Percentiles rank a stretch among this genome's conserved stretches.
Conservation (phyloP, 805 yeast species). For the Debaryomyces maramus region DNA sequence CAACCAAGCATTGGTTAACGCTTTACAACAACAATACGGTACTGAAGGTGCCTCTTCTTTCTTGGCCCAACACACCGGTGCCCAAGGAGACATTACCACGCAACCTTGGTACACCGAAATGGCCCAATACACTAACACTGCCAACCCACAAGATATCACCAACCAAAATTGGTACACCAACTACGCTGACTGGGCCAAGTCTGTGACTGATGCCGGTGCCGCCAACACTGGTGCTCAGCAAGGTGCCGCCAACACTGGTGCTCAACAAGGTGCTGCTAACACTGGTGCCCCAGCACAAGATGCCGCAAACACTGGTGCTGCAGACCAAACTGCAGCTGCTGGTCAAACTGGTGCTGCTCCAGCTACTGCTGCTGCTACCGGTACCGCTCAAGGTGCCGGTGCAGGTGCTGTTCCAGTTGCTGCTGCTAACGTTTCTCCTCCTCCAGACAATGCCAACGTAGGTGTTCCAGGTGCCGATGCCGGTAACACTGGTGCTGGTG, state of each 20-base stretch:
- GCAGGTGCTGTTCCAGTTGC: not conserved
- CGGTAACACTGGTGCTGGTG: not conserved
- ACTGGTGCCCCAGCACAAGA: not conserved
- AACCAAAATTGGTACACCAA: slow-evolving; percentile 6
- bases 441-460: slow-evolving; percentile 3
- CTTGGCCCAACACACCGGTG: not conserved
- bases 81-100: not conserved
- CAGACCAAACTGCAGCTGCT: not conserved
- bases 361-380: not conserved
- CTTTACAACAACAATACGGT: no score
- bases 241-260: not conserved
- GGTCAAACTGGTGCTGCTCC: not conserved
- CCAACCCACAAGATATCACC: slow-evolving; percentile 4
- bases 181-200: slow-evolving; percentile 2
- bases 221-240: not conserved
- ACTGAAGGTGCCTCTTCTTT: no score
- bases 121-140: not conserved
- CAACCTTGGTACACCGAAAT: not conserved
- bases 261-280: not conserved
- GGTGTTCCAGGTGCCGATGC: slow-evolving; percentile 2
- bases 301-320: not conserved
- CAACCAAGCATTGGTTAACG: no score
- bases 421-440: not conserved
- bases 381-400: not conserved
- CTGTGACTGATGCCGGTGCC: slow-evolving; percentile 3